Conservation (phyloP, 768 basidiomycete genomes). For the Rhodotorula sphaerocarpa region DNA sequence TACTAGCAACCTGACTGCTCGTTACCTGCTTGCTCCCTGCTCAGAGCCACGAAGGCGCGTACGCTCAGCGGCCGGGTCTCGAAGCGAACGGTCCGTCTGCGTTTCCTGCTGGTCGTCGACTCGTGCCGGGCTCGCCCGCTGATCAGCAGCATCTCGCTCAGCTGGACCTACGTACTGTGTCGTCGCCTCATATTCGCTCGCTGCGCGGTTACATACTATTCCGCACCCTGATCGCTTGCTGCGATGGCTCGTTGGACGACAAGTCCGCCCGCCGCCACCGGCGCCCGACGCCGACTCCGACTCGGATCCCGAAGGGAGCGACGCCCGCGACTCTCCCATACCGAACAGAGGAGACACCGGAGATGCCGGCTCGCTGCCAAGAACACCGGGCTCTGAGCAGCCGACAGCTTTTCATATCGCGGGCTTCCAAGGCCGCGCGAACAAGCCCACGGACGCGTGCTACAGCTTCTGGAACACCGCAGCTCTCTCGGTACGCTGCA, state of each 20-base stretch:
- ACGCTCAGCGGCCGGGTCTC: constrained; percentile 66
- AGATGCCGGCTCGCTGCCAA: too few relatives aligned
- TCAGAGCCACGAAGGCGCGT: constrained; percentile 88
- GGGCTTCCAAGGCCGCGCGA: constrained; percentile 80
- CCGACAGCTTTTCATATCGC: too few relatives aligned
- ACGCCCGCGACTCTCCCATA: too few relatives aligned
- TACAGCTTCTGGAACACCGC: constrained; percentile 96
- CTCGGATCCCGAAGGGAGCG: background rate
- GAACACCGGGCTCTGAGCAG: too few relatives aligned
- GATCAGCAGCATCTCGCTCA: constrained; percentile 39
- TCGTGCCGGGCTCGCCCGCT: too few relatives aligned
- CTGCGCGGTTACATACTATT: constrained; percentile 41
- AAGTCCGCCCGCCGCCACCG: constrained; percentile 44
- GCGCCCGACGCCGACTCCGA: background rate
- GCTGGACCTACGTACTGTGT: constrained; percentile 93
- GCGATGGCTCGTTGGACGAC: constrained; percentile 70
- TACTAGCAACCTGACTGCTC: too few relatives aligned
- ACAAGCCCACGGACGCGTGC: constrained; percentile 81
- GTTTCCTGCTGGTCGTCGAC: background rate
- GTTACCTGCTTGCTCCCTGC: background rate
- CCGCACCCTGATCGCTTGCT: constrained; percentile 53
- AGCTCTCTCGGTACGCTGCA: constrained; percentile 57
- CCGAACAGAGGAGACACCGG: too few relatives aligned
- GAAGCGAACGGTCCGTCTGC: constrained; percentile 68
- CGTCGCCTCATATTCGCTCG: constrained; percentile 62